Evolutionary conservation across 257 asterid species (phyloP).

Genomic region (Echites panduratus): DNA sequence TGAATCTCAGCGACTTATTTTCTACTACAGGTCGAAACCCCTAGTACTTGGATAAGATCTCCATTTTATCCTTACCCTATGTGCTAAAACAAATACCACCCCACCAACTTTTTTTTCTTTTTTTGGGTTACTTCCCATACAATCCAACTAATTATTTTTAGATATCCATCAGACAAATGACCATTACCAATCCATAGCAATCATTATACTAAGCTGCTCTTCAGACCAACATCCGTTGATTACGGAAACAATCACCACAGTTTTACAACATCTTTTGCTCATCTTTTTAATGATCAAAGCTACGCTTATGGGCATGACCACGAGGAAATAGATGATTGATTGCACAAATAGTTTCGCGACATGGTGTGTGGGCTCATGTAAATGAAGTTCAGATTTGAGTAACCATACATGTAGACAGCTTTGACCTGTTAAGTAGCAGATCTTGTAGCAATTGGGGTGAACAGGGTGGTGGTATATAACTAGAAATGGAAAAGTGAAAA

Average conservation of each 20-base stretch:
- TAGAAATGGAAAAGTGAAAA: not conserved
- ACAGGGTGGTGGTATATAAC: too few relatives aligned
- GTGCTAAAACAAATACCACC: not conserved
- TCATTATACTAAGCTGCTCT: not conserved
- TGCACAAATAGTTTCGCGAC: not conserved
- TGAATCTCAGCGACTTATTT: not conserved
- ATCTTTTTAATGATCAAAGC: not conserved
- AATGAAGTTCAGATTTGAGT: not conserved
- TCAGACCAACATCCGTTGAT: not conserved
- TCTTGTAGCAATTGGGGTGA: not conserved
- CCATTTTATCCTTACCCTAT: not conserved
- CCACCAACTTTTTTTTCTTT: not conserved
- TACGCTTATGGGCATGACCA: not conserved
- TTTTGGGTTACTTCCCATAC: not conserved
- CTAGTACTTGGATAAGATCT: not conserved
- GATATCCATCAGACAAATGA: not conserved
- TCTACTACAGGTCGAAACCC: not conserved
- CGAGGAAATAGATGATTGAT: not conserved
- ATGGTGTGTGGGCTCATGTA: not conserved
- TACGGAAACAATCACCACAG: not conserved
- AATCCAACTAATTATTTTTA: not conserved
- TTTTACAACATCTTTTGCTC: not conserved
- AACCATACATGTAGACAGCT: not conserved
- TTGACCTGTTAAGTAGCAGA: not conserved
- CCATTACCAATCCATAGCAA: not conserved